Base-by-base conservation (phyloP, 805 yeast species). In the Yueomyces sinensis region DNA sequence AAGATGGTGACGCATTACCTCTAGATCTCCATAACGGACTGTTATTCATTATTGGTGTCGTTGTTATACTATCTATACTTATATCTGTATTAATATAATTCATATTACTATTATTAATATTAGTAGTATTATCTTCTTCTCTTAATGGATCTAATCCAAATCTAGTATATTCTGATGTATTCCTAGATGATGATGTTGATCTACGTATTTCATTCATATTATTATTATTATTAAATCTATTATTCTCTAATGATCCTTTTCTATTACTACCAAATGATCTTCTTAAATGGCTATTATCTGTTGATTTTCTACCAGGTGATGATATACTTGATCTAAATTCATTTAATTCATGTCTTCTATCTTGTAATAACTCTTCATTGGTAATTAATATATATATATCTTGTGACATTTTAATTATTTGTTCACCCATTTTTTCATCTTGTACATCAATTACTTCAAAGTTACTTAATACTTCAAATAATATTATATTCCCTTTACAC, bases 351-450 rank as follows among this genome's bases (percentile, higher is more conserved):
- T 36, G 40, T 23, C 56, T 41, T 25, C 49, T 39, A 34, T 45
- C 41, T 28, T 51, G 52, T 15, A 54, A 39, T 7, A 53, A 31
- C 11, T 41, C 45, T 18, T 46, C 48, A 36, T 54, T 53, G 9
- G 42, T 38, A 17, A 53, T 34, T 22, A 66, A 62, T 37, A 56
- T 58, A 11, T 45, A 35, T 5, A 54, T 32, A 46, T 66, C 70
- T 32, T 58, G 58, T 30, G 70, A 57, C 5, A 47, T 41, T 7
- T 30, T 60, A 4, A 56, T 44, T 32, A 76, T 54, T 41, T 68
- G 70, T 17, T 49, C 44, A 5, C 41, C 45, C 35, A 72, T 50
- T 22, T 59, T 48, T 1, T 45, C 45, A 19, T 56, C 57, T 35
- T 62, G 52, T 13, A 54, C 58, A 31, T 43, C 23, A 55, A 39